Conservation (phyloP, 2,329 filamentous ascomycete species). For the Furcasterigmium furcatum region DNA sequence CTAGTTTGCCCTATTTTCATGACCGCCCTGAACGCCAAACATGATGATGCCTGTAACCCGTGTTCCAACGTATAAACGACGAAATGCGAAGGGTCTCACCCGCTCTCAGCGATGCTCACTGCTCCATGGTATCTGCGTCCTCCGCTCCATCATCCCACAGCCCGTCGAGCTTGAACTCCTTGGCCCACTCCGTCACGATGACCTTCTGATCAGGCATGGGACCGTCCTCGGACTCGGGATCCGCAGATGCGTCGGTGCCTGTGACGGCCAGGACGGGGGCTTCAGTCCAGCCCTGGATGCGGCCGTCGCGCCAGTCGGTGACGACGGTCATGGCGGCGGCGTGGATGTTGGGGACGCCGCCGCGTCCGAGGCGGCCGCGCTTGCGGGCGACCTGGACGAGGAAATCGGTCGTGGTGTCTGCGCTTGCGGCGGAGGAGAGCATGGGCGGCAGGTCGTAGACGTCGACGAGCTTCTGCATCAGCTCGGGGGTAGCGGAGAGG, state of each 20-base stretch:
- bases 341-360: conserved; percentile 84
- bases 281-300: conserved; percentile 89
- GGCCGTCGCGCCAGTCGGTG: conserved; percentile 93
- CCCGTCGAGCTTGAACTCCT: conserved; percentile 92
- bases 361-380: conserved; percentile 81
- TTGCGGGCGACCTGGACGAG: conserved; percentile 93
- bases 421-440: conserved; percentile 64
- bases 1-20: no score
- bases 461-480: conserved; percentile 75
- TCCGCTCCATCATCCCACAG: conserved; percentile 72
- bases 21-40: no score
- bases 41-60: no score
- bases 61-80: no score
- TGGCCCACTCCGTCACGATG: conserved; percentile 89
- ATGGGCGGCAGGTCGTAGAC: conserved; percentile 84
- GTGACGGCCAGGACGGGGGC: conserved; percentile 65
- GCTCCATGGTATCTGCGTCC: conserved; percentile 47
- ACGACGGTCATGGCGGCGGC: conserved; percentile 90
- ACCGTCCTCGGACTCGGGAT: conserved; percentile 32
- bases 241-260: conserved; percentile 19
- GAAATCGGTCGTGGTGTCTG: conserved; percentile 85
- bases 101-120: conserved; percentile 21
- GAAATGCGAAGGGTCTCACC: no score
- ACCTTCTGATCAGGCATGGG: conserved; percentile 68
- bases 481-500: conserved; percentile 67